These are phyloP conservation scores for Carex scoparia DNA, from an alignment of 176 grass and related monocot species.

Conservation along the genomic window DNA sequence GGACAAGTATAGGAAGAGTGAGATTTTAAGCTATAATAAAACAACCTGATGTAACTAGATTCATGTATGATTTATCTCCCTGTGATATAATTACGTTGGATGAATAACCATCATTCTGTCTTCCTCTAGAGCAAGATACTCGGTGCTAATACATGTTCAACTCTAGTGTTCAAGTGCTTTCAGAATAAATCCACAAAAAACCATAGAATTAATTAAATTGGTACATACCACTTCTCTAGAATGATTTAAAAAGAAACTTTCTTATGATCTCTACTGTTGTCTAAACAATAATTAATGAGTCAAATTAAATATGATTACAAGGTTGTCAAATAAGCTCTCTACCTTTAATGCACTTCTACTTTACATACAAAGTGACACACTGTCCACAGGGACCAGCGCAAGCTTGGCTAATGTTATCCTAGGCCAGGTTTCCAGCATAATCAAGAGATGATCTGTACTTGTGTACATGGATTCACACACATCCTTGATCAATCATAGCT, in stretches of 20 bases:
- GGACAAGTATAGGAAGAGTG: background rate
- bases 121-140: background rate
- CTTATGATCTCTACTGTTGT: background rate
- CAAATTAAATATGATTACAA: conserved; percentile 19
- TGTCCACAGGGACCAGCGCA: background rate
- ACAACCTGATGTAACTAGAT: background rate
- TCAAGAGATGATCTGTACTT: background rate
- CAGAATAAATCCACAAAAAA: background rate
- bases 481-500: conserved; percentile 98
- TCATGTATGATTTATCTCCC: background rate
- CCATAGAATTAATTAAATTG: background rate
- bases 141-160: background rate
- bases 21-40: background rate
- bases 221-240: background rate
- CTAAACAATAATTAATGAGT: conserved; percentile 22
- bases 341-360: background rate
- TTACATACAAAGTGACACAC: conserved; percentile 11
- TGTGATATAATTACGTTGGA: background rate
- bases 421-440: background rate
- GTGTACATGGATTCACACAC: conserved; percentile 39
- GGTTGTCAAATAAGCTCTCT: conserved; percentile 12
- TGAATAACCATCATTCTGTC: background rate
- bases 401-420: conserved; percentile 8
- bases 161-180: background rate
- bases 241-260: background rate